Evolutionary conservation across 2,329 filamentous ascomycete species (phyloP).

Genomic region (Plenodomus tracheiphilus): DNA sequence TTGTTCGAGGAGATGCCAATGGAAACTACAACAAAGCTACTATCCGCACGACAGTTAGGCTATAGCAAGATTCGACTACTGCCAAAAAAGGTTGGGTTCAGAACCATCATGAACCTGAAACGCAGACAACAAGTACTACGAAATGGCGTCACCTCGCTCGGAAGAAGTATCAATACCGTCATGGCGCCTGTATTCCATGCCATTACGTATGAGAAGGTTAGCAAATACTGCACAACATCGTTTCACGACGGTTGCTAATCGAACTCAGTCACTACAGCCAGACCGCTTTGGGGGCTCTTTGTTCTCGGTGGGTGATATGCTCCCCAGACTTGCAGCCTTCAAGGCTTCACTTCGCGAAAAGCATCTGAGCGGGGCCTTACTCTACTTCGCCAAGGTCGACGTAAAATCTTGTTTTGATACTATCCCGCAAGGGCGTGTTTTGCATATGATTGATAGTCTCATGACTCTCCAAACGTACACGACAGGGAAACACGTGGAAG

Average conservation of each 20-base stretch:
- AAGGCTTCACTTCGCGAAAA: slow-evolving; percentile 53
- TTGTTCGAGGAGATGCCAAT: slow-evolving; percentile 80
- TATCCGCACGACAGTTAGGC: slow-evolving; percentile 68
- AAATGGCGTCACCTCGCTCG: slow-evolving; percentile 59
- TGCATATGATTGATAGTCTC: slow-evolving; percentile 65
- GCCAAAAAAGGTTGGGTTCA: slow-evolving; percentile 75
- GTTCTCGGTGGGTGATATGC: slow-evolving; percentile 81
- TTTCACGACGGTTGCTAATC: slow-evolving; percentile 7
- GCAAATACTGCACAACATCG: background rate
- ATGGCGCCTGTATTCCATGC: slow-evolving; percentile 75
- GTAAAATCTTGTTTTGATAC: slow-evolving; percentile 93
- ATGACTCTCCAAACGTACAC: slow-evolving; percentile 66
- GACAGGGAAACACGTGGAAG: slow-evolving; percentile 74
- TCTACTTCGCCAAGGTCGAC: slow-evolving; percentile 93
- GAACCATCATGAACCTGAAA: slow-evolving; percentile 86
- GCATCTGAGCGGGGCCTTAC: slow-evolving; percentile 41
- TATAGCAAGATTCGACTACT: slow-evolving; percentile 79
- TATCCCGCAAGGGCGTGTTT: slow-evolving; percentile 78
- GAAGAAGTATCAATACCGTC: slow-evolving; percentile 69
- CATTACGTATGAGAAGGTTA: slow-evolving; percentile 76
- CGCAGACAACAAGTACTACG: slow-evolving; percentile 60
- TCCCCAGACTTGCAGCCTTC: slow-evolving; percentile 72
- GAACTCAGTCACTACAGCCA: slow-evolving; percentile 45
- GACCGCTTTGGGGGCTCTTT: slow-evolving; percentile 74
- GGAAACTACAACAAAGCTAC: slow-evolving; percentile 58